A percentile compares a stretch with the other conserved stretches of the same genome.
Evolutionary conservation across 345 rosid genomes (phyloP).

Genomic region (Salix suchowensis): DNA sequence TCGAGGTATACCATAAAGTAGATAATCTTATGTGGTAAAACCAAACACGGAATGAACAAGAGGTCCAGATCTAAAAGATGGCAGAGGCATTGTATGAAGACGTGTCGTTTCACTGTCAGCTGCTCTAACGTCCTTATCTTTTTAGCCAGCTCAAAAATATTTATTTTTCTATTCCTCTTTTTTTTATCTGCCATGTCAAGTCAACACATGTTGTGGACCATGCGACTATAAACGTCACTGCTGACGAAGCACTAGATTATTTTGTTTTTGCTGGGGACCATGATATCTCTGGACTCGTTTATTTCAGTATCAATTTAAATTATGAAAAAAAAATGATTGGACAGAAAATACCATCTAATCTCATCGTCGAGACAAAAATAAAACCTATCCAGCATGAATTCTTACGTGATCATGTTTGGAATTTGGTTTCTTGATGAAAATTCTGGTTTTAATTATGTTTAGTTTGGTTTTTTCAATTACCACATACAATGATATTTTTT

Average conservation of each 20-base stretch:
- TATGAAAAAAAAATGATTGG: no score
- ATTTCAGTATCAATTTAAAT: no score
- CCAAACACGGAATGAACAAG: slow-evolving; percentile 9
- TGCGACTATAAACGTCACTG: slow-evolving; percentile 2
- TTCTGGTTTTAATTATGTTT: no score
- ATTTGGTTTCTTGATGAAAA: no score
- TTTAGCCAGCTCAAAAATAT: neutral
- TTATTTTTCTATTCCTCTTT: neutral
- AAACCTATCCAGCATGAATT: no score
- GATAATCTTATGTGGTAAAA: neutral
- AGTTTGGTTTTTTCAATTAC: no score
- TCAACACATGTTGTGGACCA: neutral
- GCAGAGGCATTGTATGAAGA: neutral
- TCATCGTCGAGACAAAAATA: no score
- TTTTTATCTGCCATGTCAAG: neutral
- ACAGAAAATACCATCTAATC: no score
- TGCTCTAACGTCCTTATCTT: neutral
- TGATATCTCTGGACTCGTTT: no score
- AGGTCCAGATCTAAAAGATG: neutral
- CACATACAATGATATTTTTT: no score
- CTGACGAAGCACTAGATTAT: slow-evolving; percentile 6
- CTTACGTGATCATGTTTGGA: no score
- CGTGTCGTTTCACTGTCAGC: slow-evolving; percentile 6
- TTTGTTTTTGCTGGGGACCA: neutral
- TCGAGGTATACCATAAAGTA: neutral